These are phyloP conservation scores for Falciphora oryzae DNA, from an alignment of 2,329 filamentous ascomycete genomes.

Conservation along the genomic window DNA sequence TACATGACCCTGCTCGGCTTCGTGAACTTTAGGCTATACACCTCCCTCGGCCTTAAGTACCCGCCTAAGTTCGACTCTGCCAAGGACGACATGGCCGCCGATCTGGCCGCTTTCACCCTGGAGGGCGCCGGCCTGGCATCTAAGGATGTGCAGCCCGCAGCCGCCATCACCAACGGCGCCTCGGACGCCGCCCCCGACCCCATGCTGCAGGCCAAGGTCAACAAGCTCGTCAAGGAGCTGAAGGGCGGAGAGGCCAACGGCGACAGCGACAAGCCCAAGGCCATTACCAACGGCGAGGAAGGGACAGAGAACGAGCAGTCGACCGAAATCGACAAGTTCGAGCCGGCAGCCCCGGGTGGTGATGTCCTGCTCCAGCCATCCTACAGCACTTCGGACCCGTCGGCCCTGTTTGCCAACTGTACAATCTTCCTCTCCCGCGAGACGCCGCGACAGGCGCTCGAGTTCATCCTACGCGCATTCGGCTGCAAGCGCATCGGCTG, in stretches of 20 bases:
- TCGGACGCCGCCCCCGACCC: slow-evolving; percentile 52
- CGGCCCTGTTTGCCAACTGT: slow-evolving; percentile 77
- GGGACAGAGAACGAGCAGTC: slow-evolving; percentile 37
- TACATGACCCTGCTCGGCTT: slow-evolving; percentile 96
- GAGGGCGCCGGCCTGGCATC: slow-evolving; percentile 62
- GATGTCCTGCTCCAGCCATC: slow-evolving; percentile 80
- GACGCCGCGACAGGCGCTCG: slow-evolving; percentile 81
- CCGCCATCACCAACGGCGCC: slow-evolving; percentile 20
- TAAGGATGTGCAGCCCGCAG: slow-evolving; percentile 42
- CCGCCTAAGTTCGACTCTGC: slow-evolving; percentile 86
- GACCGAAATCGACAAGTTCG: slow-evolving; percentile 80
- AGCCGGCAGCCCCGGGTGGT: slow-evolving; percentile 74
- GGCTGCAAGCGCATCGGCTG: slow-evolving; percentile 95
- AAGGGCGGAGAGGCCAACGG: slow-evolving; percentile 41
- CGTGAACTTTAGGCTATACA: slow-evolving; percentile 93
- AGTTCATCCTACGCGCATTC: slow-evolving; percentile 89
- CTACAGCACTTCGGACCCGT: slow-evolving; percentile 58
- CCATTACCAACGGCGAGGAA: slow-evolving; percentile 26
- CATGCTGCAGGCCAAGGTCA: slow-evolving; percentile 58
- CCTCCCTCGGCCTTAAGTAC: slow-evolving; percentile 84
- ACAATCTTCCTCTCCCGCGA: slow-evolving; percentile 93
- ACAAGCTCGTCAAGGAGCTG: slow-evolving; percentile 64
- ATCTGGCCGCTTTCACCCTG: slow-evolving; percentile 84
- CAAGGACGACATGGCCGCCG: slow-evolving; percentile 84
- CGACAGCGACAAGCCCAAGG: slow-evolving; percentile 33